These are phyloP conservation scores for Colletotrichum sansevieriae DNA, from an alignment of 2,329 filamentous ascomycete genomes.

Conservation along the genomic window DNA sequence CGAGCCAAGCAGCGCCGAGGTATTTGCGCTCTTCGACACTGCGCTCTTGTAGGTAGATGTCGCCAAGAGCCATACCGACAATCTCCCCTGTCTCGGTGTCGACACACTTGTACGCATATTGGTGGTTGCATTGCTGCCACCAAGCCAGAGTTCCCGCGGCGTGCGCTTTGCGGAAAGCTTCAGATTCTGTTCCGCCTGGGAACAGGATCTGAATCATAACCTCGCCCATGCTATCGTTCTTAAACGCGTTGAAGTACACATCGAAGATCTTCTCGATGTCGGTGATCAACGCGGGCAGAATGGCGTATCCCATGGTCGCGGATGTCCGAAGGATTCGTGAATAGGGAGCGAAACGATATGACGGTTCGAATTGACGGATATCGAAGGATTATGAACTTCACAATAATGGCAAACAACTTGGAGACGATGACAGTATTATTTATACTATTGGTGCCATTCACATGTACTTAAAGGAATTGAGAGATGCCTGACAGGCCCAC, in stretches of 20 bases:
- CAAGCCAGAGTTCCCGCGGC: slow-evolving; percentile 55
- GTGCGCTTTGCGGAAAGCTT: slow-evolving; percentile 59
- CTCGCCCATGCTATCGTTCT: slow-evolving; percentile 52
- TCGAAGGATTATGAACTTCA: background rate
- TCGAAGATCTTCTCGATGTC: slow-evolving; percentile 62
- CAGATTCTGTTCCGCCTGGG: slow-evolving; percentile 50
- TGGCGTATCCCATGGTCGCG: slow-evolving; percentile 53
- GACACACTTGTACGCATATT: slow-evolving; percentile 63
- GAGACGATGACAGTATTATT: too few species aligned
- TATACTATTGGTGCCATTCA: too few species aligned
- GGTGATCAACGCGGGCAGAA: slow-evolving; percentile 60
- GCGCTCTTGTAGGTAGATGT: slow-evolving; percentile 55
- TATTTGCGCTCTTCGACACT: slow-evolving; percentile 58
- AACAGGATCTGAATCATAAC: slow-evolving; percentile 59
- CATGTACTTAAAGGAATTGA: background rate
- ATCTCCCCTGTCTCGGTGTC: slow-evolving; percentile 58
- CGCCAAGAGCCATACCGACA: slow-evolving; percentile 61
- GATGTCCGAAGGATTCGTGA: background rate
- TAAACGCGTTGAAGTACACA: slow-evolving; percentile 61
- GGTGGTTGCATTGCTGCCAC: slow-evolving; percentile 54
- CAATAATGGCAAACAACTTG: background rate
- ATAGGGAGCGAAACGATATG: background rate
- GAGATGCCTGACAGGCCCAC: background rate
- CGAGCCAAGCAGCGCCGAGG: slow-evolving; percentile 59
- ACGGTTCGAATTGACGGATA: background rate